Base-by-base conservation (phyloP, 139 green algal species). In the Chlamydomonas asymmetrica region DNA sequence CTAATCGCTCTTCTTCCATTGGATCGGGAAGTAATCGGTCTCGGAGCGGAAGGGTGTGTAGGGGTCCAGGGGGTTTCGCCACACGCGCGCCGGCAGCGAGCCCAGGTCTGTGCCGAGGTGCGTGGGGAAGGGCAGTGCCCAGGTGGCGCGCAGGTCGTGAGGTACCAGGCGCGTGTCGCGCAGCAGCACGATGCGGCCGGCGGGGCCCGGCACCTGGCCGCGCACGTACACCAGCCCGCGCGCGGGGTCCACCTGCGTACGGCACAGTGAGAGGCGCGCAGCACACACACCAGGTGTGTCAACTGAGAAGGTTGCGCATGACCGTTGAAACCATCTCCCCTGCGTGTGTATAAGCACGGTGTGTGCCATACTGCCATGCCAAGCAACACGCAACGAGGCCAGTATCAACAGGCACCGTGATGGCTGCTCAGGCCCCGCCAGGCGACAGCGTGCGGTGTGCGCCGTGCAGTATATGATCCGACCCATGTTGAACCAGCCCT, bases 181-280 rank as follows among this genome's bases (percentile, higher is more conserved):
- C 22, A 98, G 69, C 20, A 80, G 62, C 39, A 98, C 88, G 71
- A 90, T 94, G 61, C 89, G 91, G 31, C 94, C 95, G 32, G 82
- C 83, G 49, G 94, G 92, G 0, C 95, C 94, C 0, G 94, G 95
- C 25, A 99, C 91, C 79, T 97, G 92, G 0, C 96, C 96, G n/a
- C 77, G 76, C 3, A 99, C 89, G 79, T 94, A 99, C 38, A 99
- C 37, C 61, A 99, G 86, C 82, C 97, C 97, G 38, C 94, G 84
- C 0, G 66, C 64, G 0, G 95, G 82, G 80, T 99, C 96, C n/a
- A 99, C 91, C 83, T 96, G 90, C 74, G 75, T 29, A 73, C 16
- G 9, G 22, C 37, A 10, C 16, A 49, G 23, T 69, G 23, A n/a
- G n/a, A 9, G 22, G 23, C 37, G 27, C 22, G 10, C 8, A 23